A percentile compares a stretch with the other conserved stretches of the same genome.
These are phyloP conservation scores for Graphilbum fragrans DNA, from an alignment of 2,329 filamentous ascomycete species.

Conservation along the genomic window DNA sequence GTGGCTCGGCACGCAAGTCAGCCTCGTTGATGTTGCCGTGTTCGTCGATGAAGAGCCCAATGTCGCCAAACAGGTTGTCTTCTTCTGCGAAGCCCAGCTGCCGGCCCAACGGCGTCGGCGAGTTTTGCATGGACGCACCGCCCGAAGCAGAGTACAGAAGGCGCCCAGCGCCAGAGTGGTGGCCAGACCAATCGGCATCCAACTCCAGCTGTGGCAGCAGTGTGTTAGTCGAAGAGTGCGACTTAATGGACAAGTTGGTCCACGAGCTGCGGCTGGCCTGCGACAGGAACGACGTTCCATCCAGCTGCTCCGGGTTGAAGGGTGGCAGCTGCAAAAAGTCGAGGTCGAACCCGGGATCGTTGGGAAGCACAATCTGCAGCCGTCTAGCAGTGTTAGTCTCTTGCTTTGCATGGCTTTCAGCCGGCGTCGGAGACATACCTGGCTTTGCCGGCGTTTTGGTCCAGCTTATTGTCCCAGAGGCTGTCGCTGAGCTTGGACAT, in stretches of 20 bases:
- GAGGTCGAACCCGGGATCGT: constrained; percentile 73
- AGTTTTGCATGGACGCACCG: constrained; percentile 5
- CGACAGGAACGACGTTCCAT: constrained; percentile 16
- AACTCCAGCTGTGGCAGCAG: constrained; percentile 31
- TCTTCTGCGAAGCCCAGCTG: constrained; percentile 29
- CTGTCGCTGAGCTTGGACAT: constrained; percentile 62
- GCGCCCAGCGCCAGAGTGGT: constrained; percentile 5
- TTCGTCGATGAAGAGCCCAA: constrained; percentile 19
- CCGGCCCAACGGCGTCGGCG: constrained; percentile 9
- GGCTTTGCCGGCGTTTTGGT: constrained; percentile 57
- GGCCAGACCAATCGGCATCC: constrained; percentile 16
- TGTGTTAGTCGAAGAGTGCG: constrained; percentile 16
- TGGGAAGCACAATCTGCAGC: constrained; percentile 62
- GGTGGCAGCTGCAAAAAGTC: constrained; percentile 36
- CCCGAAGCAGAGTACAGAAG: constrained; percentile 7
- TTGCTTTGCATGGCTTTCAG: too few relatives aligned
- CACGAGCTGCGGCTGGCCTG: constrained; percentile 9
- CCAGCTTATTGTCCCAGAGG: constrained; percentile 49
- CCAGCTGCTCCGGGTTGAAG: constrained; percentile 31
- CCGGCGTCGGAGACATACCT: constrained; percentile 39
- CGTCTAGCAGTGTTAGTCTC: constrained; percentile 26
- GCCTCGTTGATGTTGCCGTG: constrained; percentile 11
- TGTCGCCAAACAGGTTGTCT: constrained; percentile 23
- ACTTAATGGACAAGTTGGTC: constrained; percentile 9
- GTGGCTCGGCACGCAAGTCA: constrained; percentile 8